Percentiles rank a stretch among this genome's conserved stretches.
phyloP scores from a whole-genome alignment of 2,329 filamentous ascomycete genomes.

The Fusarium chlamydosporum region DNA sequence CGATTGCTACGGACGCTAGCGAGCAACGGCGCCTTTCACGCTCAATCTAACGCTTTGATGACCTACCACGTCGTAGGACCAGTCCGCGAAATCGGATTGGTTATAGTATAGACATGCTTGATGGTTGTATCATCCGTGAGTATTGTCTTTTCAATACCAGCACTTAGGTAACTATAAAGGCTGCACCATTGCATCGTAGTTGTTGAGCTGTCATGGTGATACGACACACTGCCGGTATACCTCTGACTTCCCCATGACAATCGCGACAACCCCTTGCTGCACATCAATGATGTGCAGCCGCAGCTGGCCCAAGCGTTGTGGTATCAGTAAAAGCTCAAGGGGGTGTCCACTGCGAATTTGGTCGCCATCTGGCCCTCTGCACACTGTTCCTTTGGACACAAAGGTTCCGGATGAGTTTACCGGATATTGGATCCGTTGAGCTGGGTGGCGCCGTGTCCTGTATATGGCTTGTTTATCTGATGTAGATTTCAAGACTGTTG shows the following conservation, averaged over 20 bases:
- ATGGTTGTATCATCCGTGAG: constrained; percentile 6
- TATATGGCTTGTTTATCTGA: constrained; percentile 22
- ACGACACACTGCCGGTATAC: constrained; percentile 1
- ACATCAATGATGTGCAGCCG: constrained; percentile 50
- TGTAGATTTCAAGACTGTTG: background rate
- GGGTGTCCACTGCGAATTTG: constrained; percentile 39
- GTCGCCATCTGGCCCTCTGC: constrained; percentile 36
- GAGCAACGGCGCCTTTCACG: constrained; percentile 25
- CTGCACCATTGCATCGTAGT: constrained; percentile 5
- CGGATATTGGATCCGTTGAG: constrained; percentile 21
- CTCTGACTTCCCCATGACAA: constrained; percentile 43
- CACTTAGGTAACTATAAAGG: constrained; percentile 1
- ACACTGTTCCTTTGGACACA: constrained; percentile 30
- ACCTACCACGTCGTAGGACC: constrained; percentile 17
- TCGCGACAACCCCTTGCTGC: constrained; percentile 40
- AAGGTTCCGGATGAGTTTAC: constrained; percentile 20
- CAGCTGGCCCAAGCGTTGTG: constrained; percentile 48
- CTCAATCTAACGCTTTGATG: constrained; percentile 32
- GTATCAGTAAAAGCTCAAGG: constrained; percentile 27
- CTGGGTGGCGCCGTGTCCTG: constrained; percentile 29
- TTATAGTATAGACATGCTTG: constrained; percentile 1
- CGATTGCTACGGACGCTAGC: constrained; percentile 39
- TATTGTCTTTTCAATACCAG: constrained; percentile 18
- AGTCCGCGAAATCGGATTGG: constrained; percentile 41
- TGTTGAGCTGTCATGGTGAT: constrained; percentile 17